A percentile compares a stretch with the other conserved stretches of the same genome.
phyloP scores from a whole-genome alignment of 495 filamentous ascomycete species.

The Mytilinidion resinicola region DNA sequence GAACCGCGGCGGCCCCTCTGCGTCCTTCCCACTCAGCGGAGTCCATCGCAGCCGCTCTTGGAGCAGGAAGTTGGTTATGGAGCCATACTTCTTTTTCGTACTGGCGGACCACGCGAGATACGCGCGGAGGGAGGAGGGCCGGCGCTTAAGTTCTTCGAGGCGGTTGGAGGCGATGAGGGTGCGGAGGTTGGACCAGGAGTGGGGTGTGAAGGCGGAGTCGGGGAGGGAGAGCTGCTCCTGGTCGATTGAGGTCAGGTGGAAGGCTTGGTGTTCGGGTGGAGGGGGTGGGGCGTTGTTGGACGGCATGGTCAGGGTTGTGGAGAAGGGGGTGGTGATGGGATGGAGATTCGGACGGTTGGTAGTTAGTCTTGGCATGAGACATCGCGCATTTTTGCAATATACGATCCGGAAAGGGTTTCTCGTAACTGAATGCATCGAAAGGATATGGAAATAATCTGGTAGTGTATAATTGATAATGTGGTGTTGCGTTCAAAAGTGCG shows the following conservation, averaged over 20 bases:
- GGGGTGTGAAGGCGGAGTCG: slow-evolving; percentile 33
- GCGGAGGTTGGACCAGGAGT: slow-evolving; percentile 33
- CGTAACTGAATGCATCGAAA: too few relatives aligned
- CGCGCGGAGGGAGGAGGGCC: slow-evolving; percentile 73
- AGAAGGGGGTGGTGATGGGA: too few relatives aligned
- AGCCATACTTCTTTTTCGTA: slow-evolving; percentile 66
- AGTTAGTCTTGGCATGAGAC: too few relatives aligned
- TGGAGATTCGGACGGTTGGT: too few relatives aligned
- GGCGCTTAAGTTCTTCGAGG: slow-evolving; percentile 69
- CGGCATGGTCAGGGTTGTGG: too few relatives aligned
- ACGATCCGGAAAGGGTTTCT: too few relatives aligned
- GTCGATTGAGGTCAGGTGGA: slow-evolving; percentile 35
- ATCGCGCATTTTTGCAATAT: too few relatives aligned
- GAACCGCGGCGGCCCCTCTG: slow-evolving; percentile 42
- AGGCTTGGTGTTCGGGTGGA: slow-evolving; percentile 29
- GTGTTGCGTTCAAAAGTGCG: too few relatives aligned
- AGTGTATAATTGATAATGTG: too few relatives aligned
- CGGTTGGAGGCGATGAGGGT: slow-evolving; percentile 52
- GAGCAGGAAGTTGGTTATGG: slow-evolving; percentile 70
- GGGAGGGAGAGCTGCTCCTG: slow-evolving; percentile 27
- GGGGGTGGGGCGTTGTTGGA: slow-evolving; percentile 14
- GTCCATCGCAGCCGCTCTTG: slow-evolving; percentile 68
- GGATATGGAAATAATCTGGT: too few relatives aligned
- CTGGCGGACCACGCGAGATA: slow-evolving; percentile 74
- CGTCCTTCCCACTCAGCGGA: slow-evolving; percentile 25